Evolutionary conservation across 129 eudicot species (phyloP).

Genomic region (Artemisia argyi): DNA sequence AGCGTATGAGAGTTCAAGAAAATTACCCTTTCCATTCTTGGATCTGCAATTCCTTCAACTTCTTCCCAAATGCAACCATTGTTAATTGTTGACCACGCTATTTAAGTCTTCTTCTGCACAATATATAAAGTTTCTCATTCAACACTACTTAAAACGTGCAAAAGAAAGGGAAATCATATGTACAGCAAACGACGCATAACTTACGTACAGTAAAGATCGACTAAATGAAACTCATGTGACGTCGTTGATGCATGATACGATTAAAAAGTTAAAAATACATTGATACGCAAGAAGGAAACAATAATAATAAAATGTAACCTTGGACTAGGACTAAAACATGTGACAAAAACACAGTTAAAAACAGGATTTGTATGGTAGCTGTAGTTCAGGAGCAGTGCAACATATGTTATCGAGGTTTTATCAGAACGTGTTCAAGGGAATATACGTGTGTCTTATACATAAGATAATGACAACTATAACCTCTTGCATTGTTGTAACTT

Average conservation of each 20-base stretch:
- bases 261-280: not conserved
- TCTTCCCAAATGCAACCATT: slow-evolving; percentile 80
- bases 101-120: slow-evolving; percentile 8
- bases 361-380: slow-evolving; percentile 1
- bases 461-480: not conserved
- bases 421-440: slow-evolving; percentile 9
- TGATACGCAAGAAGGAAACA: slow-evolving; percentile 5
- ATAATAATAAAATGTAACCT: slow-evolving; percentile 11
- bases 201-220: too few species aligned
- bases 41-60: slow-evolving; percentile 59
- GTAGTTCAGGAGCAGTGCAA: slow-evolving; percentile 15
- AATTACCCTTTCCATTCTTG: slow-evolving; percentile 69
- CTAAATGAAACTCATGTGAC: too few species aligned
- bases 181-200: too few species aligned
- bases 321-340: not conserved
- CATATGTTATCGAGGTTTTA: slow-evolving; percentile 6
- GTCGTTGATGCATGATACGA: too few species aligned
- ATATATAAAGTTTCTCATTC: not conserved
- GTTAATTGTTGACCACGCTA: slow-evolving; percentile 16
- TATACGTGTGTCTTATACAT: slow-evolving; percentile 28
- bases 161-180: too few species aligned
- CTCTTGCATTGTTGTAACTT: not conserved
- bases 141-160: not conserved
- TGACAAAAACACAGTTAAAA: not conserved
- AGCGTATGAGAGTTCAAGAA: slow-evolving; percentile 11